Evolutionary conservation across 257 asterid genomes (phyloP).

Genomic region (Przewalskia tangutica): DNA sequence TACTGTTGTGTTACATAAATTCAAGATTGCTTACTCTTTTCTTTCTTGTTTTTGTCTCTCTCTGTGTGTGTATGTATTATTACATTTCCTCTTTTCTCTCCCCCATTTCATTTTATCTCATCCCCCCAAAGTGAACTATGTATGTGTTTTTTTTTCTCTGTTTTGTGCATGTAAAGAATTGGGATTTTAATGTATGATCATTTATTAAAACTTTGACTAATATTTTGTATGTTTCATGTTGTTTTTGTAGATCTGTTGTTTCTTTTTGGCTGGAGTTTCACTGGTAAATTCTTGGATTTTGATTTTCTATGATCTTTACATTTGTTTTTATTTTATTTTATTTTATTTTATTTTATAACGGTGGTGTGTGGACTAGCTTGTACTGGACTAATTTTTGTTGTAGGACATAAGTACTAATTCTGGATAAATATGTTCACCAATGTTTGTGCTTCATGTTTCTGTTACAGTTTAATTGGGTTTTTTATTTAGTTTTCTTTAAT

Average conservation of each 20-base stretch:
- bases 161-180: not conserved
- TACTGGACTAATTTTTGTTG: not conserved
- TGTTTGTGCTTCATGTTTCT: not conserved
- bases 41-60: not conserved
- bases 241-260: constrained; percentile 48
- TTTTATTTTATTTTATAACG: too few relatives aligned
- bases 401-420: not conserved
- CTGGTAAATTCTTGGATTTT: constrained; percentile 28
- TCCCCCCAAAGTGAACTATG: constrained; percentile 25
- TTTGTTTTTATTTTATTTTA: too few relatives aligned
- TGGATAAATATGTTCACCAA: not conserved
- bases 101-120: constrained; percentile 25
- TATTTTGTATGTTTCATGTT: constrained; percentile 29
- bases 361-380: too few relatives aligned
- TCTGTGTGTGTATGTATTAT: not conserved
- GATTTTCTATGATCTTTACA: not conserved
- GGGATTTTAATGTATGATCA: constrained; percentile 5
- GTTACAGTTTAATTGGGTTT: not conserved
- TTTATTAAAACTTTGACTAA: constrained; percentile 9
- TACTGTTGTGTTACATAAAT: not conserved
- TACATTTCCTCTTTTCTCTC: constrained; percentile 7
- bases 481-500: not conserved
- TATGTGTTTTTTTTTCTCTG: not conserved
- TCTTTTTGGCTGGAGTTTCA: constrained; percentile 28
- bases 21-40: constrained; percentile 3